Evolutionary conservation across 495 filamentous ascomycete species (phyloP).

Genomic region (Amphirosellinia nigrospora): DNA sequence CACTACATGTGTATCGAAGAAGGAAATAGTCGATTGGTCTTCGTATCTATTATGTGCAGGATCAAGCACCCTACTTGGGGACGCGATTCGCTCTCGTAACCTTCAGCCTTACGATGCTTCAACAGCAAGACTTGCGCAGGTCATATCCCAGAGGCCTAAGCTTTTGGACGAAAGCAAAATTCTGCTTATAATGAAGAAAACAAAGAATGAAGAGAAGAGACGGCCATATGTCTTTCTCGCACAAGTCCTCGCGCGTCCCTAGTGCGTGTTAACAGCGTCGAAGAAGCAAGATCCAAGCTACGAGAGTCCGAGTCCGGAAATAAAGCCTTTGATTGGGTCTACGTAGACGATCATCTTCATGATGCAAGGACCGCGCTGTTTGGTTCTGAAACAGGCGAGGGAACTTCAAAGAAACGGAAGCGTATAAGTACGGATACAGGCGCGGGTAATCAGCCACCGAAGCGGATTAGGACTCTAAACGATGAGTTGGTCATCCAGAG

Average conservation of each 20-base stretch:
- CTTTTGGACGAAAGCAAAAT: constrained; percentile 71
- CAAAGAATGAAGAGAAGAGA: constrained; percentile 65
- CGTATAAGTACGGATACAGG: constrained; percentile 44
- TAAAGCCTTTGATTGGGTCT: constrained; percentile 77
- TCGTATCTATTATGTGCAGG: constrained; percentile 88
- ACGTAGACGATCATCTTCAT: constrained; percentile 65
- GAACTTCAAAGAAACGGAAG: constrained; percentile 49
- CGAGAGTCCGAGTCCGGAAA: constrained; percentile 55
- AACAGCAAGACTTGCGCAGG: constrained; percentile 60
- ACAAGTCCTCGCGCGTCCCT: constrained; percentile 74
- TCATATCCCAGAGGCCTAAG: constrained; percentile 62
- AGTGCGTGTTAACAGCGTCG: constrained; percentile 65
- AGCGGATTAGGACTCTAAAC: constrained; percentile 66
- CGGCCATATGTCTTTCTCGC: constrained; percentile 72
- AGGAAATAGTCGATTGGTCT: constrained; percentile 71
- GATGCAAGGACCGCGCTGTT: constrained; percentile 34
- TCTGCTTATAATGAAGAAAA: constrained; percentile 75
- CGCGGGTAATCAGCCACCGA: constrained; percentile 42
- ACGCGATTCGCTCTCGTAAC: constrained; percentile 76
- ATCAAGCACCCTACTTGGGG: constrained; percentile 74
- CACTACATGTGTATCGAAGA: constrained; percentile 67
- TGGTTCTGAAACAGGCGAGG: constrained; percentile 32
- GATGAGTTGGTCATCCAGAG: constrained; percentile 94
- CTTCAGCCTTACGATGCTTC: constrained; percentile 64
- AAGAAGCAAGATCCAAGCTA: constrained; percentile 64